A percentile compares a stretch with the other conserved stretches of the same genome.
phyloP scores from a whole-genome alignment of 179 eudicot genomes.

The Camellia oleifera region DNA sequence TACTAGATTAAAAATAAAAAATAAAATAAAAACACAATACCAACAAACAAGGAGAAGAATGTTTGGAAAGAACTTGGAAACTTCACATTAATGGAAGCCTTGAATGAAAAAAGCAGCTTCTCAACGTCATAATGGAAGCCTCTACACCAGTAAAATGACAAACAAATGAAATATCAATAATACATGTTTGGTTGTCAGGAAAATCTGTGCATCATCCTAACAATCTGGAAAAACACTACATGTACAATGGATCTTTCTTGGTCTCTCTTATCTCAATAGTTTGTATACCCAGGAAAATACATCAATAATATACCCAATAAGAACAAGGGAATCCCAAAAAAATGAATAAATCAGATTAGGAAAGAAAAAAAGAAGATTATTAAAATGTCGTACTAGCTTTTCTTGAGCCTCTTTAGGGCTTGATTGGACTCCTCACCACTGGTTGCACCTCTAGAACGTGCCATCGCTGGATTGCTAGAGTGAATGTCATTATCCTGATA shows the following conservation, averaged over 20 bases:
- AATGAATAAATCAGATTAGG: conserved; percentile 44
- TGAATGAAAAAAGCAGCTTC: conserved; percentile 32
- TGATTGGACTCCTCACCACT: conserved; percentile 46
- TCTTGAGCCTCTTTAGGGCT: conserved; percentile 62
- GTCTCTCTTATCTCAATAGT: conserved; percentile 27
- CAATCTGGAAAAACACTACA: conserved; percentile 24
- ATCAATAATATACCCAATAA: conserved; percentile 16
- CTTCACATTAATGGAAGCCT: conserved; percentile 18
- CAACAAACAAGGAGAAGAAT: conserved; percentile 4
- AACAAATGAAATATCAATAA: conserved; percentile 9
- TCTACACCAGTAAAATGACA: conserved; percentile 17
- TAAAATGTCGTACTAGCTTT: conserved; percentile 22
- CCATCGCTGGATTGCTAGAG: conserved; percentile 21
- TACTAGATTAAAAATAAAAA: not conserved
- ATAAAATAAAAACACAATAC: not conserved
- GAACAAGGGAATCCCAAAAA: conserved; percentile 20
- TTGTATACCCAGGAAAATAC: conserved; percentile 20
- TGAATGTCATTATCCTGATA: conserved; percentile 41
- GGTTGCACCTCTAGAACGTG: conserved; percentile 35
- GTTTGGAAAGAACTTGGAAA: conserved; percentile 10
- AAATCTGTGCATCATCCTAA: conserved; percentile 25
- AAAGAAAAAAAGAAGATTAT: conserved; percentile 23
- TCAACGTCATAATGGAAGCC: conserved; percentile 34
- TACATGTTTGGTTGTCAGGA: conserved; percentile 18
- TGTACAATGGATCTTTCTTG: conserved; percentile 55